Evolutionary conservation across 140 eudicot species (phyloP).

Genomic region (Erigeron philadelphicus): DNA sequence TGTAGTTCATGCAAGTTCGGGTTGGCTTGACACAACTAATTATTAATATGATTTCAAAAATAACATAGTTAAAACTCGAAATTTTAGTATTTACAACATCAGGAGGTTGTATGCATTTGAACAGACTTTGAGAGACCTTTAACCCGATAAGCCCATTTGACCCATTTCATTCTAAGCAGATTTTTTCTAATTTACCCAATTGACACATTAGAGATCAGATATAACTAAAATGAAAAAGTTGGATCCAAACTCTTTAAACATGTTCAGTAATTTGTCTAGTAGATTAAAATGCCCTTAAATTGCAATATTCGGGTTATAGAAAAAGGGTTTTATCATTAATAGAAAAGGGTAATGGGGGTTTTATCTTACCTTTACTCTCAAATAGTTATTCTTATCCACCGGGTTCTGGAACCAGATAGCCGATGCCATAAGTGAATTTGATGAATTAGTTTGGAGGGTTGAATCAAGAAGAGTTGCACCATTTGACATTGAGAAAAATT

Average conservation of each 20-base stretch:
- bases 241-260: neutral
- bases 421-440: conserved; percentile 63
- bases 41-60: conserved; percentile 4
- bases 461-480: conserved; percentile 70
- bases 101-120: neutral
- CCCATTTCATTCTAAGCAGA: neutral
- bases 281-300: neutral
- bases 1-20: neutral
- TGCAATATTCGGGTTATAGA: neutral
- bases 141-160: neutral
- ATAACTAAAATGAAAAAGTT: neutral
- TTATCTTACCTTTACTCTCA: conserved; percentile 62
- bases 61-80: neutral
- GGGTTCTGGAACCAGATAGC: conserved; percentile 51
- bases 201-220: neutral
- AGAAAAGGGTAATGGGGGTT: neutral
- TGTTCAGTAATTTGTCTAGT: neutral
- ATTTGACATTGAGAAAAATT: conserved; percentile 65
- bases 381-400: conserved; percentile 41
- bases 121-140: neutral
- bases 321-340: neutral
- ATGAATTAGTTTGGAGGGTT: conserved; percentile 39
- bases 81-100: neutral
- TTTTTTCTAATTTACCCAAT: neutral
- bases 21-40: neutral